A percentile compares a stretch with the other conserved stretches of the same genome.
phyloP scores from a whole-genome alignment of 2,329 filamentous ascomycete genomes.

The Nothophoma quercina region DNA sequence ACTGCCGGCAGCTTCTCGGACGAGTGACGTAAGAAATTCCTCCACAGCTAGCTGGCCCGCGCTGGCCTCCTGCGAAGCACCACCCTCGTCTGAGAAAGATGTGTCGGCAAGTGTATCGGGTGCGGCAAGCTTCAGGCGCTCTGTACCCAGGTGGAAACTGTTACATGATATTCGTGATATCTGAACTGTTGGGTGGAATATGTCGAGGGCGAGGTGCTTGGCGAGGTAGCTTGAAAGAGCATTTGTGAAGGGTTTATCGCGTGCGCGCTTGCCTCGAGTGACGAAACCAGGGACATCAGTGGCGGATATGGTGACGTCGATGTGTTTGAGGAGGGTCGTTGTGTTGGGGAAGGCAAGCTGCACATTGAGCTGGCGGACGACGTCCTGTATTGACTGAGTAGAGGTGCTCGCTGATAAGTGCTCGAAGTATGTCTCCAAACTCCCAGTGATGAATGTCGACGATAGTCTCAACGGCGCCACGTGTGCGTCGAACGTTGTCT shows the following conservation, averaged over 20 bases:
- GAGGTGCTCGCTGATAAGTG: constrained; percentile 56
- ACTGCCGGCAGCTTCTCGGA: constrained; percentile 44
- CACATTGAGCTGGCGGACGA: constrained; percentile 45
- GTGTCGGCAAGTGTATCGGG: constrained; percentile 35
- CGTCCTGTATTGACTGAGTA: constrained; percentile 39
- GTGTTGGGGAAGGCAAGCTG: constrained; percentile 45
- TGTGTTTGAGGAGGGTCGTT: constrained; percentile 48
- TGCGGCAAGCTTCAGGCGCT: constrained; percentile 51
- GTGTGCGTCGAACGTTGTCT: constrained; percentile 60
- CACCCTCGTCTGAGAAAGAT: constrained; percentile 34
- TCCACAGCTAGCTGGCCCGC: constrained; percentile 43
- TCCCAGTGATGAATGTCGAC: constrained; percentile 54
- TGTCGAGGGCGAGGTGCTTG: constrained; percentile 52
- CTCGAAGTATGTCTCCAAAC: constrained; percentile 65
- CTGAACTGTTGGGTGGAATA: constrained; percentile 50
- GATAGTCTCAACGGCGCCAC: constrained; percentile 55
- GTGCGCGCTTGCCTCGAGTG: constrained; percentile 29
- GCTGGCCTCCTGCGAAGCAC: constrained; percentile 33
- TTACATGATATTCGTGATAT: constrained; percentile 53
- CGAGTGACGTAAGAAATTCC: constrained; percentile 40
- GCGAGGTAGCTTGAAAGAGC: constrained; percentile 51
- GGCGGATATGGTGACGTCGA: constrained; percentile 54
- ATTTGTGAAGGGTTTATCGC: constrained; percentile 47
- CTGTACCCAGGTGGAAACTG: constrained; percentile 50
- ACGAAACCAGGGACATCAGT: constrained; percentile 51